Percentiles rank a stretch among this genome's conserved stretches.
Evolutionary conservation across 352 stramenopile species (phyloP).

Genomic region (Phytopythium cucurbitacearum): DNA sequence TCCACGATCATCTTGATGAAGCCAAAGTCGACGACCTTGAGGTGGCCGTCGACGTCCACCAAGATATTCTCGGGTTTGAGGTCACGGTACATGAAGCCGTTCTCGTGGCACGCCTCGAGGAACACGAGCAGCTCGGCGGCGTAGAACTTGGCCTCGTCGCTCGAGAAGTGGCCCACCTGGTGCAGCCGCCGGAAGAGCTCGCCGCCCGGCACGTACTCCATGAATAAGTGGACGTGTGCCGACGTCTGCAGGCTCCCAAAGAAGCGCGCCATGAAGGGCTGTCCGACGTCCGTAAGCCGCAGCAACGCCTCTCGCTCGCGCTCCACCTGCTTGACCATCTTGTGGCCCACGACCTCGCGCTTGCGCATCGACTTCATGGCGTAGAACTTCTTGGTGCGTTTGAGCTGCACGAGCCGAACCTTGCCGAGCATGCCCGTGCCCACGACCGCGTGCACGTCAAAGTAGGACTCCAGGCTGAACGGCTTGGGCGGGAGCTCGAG

Average conservation of each 20-base stretch:
- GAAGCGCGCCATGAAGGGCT: conserved; percentile 51
- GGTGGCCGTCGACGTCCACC: conserved; percentile 58
- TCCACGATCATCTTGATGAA: conserved; percentile 44
- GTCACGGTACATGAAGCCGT: conserved; percentile 80
- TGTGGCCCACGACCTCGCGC: conserved; percentile 43
- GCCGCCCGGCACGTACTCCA: conserved; percentile 64
- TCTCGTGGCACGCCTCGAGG: conserved; percentile 41
- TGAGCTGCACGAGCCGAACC: conserved; percentile 60
- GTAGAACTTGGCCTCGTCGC: conserved; percentile 80
- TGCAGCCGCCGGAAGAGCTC: conserved; percentile 63
- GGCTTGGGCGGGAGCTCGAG: conserved; percentile 54
- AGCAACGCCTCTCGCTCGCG: conserved; percentile 45
- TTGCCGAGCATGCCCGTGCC: conserved; percentile 73
- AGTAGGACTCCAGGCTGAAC: conserved; percentile 51
- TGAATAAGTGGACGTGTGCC: conserved; percentile 59
- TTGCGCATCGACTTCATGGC: conserved; percentile 79
- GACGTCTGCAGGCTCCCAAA: conserved; percentile 62
- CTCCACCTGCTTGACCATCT: conserved; percentile 57
- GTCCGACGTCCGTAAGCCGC: conserved; percentile 26
- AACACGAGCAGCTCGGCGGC: conserved; percentile 60
- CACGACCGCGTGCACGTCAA: conserved; percentile 48
- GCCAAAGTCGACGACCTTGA: conserved; percentile 70
- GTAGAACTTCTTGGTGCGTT: conserved; percentile 52
- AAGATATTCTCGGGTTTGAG: conserved; percentile 91
- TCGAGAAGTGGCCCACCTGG: conserved; percentile 42